A percentile compares a stretch with the other conserved stretches of the same genome.
These are phyloP conservation scores for Ceratobasidium sp. DNA, from an alignment of 1,284 basidiomycete species.

Conservation along the genomic window DNA sequence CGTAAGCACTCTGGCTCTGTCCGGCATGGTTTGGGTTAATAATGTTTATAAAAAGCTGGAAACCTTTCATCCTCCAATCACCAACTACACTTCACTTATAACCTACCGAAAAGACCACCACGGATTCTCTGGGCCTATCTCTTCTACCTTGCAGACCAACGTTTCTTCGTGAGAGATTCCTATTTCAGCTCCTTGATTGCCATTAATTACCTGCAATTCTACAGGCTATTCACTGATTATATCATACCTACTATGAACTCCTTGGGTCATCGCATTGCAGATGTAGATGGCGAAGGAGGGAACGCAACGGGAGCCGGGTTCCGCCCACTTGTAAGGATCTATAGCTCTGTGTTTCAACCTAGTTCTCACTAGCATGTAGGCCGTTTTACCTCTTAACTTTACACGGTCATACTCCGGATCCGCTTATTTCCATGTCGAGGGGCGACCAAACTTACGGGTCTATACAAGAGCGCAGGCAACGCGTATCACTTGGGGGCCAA, in stretches of 20 bases:
- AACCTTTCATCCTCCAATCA: too few species aligned
- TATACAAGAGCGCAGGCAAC: not conserved
- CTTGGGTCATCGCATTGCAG: not conserved
- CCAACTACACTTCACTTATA: constrained; percentile 1
- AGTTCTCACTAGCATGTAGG: not conserved
- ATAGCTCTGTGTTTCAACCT: not conserved
- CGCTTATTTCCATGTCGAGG: not conserved
- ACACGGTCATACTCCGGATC: not conserved
- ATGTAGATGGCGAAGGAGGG: not conserved
- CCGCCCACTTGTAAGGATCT: not conserved
- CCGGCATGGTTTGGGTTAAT: not conserved
- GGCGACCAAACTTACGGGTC: not conserved
- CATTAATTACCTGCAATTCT: not conserved
- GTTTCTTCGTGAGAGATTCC: not conserved
- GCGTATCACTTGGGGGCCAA: not conserved
- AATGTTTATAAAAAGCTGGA: not conserved
- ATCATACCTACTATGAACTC: constrained; percentile 6
- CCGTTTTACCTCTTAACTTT: not conserved
- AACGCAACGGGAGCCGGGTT: not conserved
- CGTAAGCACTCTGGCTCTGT: not conserved
- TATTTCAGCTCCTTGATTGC: not conserved
- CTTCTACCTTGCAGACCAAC: constrained; percentile 1
- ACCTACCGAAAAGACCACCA: constrained; percentile 7
- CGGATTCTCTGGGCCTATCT: not conserved
- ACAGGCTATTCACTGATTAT: not conserved